A percentile compares a stretch with the other conserved stretches of the same genome.
phyloP scores from a whole-genome alignment of 352 stramenopile genomes.

The Globisporangium abappressorium region DNA sequence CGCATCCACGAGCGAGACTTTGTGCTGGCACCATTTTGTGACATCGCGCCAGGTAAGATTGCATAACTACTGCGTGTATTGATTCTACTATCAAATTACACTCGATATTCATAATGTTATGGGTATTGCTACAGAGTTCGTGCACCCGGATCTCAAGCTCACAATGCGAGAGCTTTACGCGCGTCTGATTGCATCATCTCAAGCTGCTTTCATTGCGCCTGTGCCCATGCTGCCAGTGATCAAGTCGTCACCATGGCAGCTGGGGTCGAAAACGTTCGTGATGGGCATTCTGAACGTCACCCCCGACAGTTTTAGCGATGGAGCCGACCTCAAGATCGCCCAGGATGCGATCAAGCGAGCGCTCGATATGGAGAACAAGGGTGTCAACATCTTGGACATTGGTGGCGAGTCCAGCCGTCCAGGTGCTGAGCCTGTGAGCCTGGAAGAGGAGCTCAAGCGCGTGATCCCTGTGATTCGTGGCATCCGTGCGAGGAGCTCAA shows the following conservation, averaged over 20 bases:
- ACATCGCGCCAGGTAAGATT: conserved; percentile 73
- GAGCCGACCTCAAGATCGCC: conserved; percentile 35
- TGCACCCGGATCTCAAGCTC: conserved; percentile 74
- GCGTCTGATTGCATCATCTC: conserved; percentile 22
- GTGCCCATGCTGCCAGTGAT: conserved; percentile 50
- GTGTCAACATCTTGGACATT: conserved; percentile 96
- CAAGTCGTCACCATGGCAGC: conserved; percentile 38
- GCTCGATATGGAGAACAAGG: conserved; percentile 85
- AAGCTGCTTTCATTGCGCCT: conserved; percentile 32
- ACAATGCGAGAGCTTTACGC: conserved; percentile 74
- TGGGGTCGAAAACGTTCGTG: conserved; percentile 81
- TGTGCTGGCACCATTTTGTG: conserved; percentile 94
- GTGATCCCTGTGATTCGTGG: conserved; percentile 93
- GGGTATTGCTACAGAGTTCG: conserved; percentile 33
- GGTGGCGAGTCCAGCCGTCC: conserved; percentile 98
- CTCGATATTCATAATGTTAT: not conserved
- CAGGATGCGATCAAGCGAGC: conserved; percentile 79
- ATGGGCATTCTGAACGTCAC: conserved; percentile 99
- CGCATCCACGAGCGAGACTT: conserved; percentile 95
- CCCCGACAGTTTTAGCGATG: conserved; percentile 96
- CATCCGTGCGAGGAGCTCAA: conserved; percentile 68
- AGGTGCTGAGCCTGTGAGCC: conserved; percentile 83
- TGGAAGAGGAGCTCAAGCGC: conserved; percentile 90
- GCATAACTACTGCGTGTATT: not conserved
- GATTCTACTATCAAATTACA: not conserved